Evolutionary conservation across 2,329 filamentous ascomycete genomes (phyloP).

Genomic region (Ophiostoma australiae): DNA sequence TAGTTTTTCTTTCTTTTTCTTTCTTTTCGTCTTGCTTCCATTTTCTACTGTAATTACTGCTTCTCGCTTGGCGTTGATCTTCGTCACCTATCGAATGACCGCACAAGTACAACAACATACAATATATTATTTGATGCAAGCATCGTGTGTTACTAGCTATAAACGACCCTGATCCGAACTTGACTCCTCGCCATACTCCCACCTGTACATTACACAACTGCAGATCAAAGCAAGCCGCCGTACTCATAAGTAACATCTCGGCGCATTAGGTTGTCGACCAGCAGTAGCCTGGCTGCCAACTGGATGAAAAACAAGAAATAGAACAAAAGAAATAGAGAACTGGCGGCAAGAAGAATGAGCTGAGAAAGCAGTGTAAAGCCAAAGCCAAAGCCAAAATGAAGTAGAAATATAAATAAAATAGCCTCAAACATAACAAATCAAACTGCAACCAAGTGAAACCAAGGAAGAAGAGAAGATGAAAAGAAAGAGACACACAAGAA

Average conservation of each 20-base stretch:
- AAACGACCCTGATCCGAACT: background rate
- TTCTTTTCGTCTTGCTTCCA: background rate
- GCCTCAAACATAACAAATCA: no score
- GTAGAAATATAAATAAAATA: no score
- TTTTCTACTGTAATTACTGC: background rate
- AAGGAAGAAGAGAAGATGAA: no score
- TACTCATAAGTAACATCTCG: background rate
- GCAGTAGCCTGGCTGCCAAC: background rate
- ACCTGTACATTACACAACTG: conserved; percentile 2
- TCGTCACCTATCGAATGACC: background rate
- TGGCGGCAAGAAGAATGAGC: background rate
- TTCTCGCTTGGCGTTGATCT: background rate
- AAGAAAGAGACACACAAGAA: no score
- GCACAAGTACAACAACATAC: background rate
- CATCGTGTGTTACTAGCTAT: background rate
- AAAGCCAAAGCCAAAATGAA: background rate
- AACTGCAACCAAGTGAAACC: no score
- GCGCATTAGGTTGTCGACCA: background rate
- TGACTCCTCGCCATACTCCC: background rate
- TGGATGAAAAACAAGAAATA: background rate
- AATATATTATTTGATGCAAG: conserved; percentile 3
- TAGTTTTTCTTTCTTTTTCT: background rate
- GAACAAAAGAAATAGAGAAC: background rate
- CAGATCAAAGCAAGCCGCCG: no score
- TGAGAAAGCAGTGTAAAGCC: background rate